Evolutionary conservation across 768 basidiomycete genomes (phyloP).

Genomic region (Harrya chromipes): DNA sequence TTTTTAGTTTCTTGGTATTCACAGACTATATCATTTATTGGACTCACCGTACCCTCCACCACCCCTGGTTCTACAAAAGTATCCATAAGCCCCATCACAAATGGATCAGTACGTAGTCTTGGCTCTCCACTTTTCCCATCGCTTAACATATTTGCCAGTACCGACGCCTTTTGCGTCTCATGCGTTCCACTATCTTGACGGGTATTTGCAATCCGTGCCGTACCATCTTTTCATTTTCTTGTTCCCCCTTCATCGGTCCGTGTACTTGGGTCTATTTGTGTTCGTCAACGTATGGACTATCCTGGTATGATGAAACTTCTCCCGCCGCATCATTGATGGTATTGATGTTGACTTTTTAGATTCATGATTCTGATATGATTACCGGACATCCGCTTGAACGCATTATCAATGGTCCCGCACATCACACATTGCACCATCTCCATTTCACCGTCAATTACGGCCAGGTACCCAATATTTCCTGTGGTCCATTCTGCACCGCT

Average conservation of each 20-base stretch:
- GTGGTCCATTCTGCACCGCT: slow-evolving; percentile 12
- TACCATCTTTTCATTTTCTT: slow-evolving; percentile 91
- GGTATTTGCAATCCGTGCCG: slow-evolving; percentile 90
- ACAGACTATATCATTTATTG: slow-evolving; percentile 96
- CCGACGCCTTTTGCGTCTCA: slow-evolving; percentile 97
- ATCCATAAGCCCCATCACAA: slow-evolving; percentile 99
- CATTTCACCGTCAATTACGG: slow-evolving; percentile 98
- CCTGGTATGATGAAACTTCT: slow-evolving; percentile 50
- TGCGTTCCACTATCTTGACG: slow-evolving; percentile 96
- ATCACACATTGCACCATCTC: slow-evolving; percentile 95
- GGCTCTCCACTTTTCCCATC: neutral
- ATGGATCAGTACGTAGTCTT: slow-evolving; percentile 75
- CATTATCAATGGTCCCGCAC: slow-evolving; percentile 96
- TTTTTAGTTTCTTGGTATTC: slow-evolving; percentile 66
- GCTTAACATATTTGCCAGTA: slow-evolving; percentile 47
- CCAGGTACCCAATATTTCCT: slow-evolving; percentile 65
- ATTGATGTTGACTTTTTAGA: slow-evolving; percentile 44
- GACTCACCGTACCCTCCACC: slow-evolving; percentile 90
- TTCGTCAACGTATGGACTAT: slow-evolving; percentile 95
- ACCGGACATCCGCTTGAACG: slow-evolving; percentile 85
- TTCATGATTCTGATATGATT: slow-evolving; percentile 99
- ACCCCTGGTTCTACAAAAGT: slow-evolving; percentile 82
- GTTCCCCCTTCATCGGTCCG: slow-evolving; percentile 83
- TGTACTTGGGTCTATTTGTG: slow-evolving; percentile 86
- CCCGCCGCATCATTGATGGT: neutral